Conservation (phyloP, 2,329 filamentous ascomycete species). For the Botrytis paeoniae region DNA sequence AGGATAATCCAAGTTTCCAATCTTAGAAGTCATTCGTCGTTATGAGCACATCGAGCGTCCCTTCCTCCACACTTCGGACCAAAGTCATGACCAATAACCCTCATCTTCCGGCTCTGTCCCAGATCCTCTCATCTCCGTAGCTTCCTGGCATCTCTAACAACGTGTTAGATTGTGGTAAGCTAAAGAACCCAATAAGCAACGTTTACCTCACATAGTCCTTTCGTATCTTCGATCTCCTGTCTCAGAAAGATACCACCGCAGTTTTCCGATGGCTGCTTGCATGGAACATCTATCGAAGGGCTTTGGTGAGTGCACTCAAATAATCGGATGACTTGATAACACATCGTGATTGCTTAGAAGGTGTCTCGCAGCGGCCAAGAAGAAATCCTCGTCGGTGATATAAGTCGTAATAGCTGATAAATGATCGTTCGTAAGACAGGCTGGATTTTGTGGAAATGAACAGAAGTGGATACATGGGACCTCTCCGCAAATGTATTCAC, state of each 20-base stretch:
- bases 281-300: conserved; percentile 24
- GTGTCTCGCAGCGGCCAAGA: neutral
- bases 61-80: neutral
- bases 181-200: too few species aligned
- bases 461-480: neutral
- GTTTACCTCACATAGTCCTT: conserved; percentile 25
- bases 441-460: neutral
- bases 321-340: conserved; percentile 33
- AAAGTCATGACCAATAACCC: conserved; percentile 27
- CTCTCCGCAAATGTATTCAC: neutral
- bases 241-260: conserved; percentile 32
- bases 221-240: conserved; percentile 29
- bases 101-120: conserved; percentile 25
- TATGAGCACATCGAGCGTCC: neutral
- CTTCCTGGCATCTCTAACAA: conserved; percentile 26
- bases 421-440: neutral
- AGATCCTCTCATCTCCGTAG: conserved; percentile 18
- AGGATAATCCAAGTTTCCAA: neutral
- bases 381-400: neutral
- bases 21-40: neutral
- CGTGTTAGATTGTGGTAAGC: conserved; percentile 11
- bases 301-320: conserved; percentile 33
- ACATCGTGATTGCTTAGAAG: conserved; percentile 26
- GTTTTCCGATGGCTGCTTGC: conserved; percentile 24
- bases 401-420: neutral